phyloP scores from a whole-genome alignment of 495 filamentous ascomycete genomes.

The Darksidea phi region DNA sequence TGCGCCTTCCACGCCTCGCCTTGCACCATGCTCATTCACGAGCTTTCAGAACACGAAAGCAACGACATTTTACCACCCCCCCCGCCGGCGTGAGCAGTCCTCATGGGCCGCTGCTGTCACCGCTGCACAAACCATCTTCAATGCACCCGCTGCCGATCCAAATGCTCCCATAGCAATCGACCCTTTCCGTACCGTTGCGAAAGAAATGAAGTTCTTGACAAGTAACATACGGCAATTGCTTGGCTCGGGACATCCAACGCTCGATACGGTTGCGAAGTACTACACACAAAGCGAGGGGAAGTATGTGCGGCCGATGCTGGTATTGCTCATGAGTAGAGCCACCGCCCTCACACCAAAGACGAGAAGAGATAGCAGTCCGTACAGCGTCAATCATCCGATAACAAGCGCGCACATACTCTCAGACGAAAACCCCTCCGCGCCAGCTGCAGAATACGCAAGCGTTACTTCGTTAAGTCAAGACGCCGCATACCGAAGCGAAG shows the following conservation, averaged over 20 bases:
- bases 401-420: slow-evolving; percentile 71
- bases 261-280: slow-evolving; percentile 96
- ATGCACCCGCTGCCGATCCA: slow-evolving; percentile 50
- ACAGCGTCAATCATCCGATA: slow-evolving; percentile 69
- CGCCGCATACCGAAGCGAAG: slow-evolving; percentile 52
- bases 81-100: slow-evolving; percentile 48
- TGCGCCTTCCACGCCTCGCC: neutral
- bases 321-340: slow-evolving; percentile 92
- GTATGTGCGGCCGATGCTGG: slow-evolving; percentile 89
- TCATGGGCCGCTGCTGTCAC: slow-evolving; percentile 69
- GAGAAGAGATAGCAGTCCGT: slow-evolving; percentile 40
- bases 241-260: slow-evolving; percentile 85
- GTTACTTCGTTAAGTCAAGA: slow-evolving; percentile 54
- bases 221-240: slow-evolving; percentile 85
- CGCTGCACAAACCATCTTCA: slow-evolving; percentile 73
- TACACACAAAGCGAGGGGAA: slow-evolving; percentile 97
- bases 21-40: slow-evolving; percentile 6
- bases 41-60: neutral
- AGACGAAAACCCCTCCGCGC: slow-evolving; percentile 69
- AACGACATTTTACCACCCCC: slow-evolving; percentile 36
- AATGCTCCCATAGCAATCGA: slow-evolving; percentile 45
- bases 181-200: slow-evolving; percentile 67
- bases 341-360: slow-evolving; percentile 75
- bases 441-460: slow-evolving; percentile 37
- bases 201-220: slow-evolving; percentile 91